These are phyloP conservation scores for Suaeda aralocaspica DNA, from an alignment of 148 eudicot species.

Conservation along the genomic window DNA sequence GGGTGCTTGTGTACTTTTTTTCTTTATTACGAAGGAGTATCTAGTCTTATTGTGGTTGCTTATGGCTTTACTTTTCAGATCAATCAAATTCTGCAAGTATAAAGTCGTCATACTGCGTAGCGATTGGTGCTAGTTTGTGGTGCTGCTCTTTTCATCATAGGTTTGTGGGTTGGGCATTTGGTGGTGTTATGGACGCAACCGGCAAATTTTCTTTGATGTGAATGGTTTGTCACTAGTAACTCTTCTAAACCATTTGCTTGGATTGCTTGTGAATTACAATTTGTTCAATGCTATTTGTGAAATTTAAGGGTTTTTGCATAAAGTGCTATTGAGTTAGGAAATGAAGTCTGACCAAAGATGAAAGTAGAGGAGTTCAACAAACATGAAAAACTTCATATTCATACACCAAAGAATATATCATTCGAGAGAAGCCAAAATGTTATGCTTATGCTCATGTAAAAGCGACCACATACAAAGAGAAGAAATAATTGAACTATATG, in stretches of 20 bases:
- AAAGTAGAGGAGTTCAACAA: not conserved
- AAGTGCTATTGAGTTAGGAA: not conserved
- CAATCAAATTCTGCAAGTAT: conserved; percentile 38
- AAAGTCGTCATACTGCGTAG: conserved; percentile 54
- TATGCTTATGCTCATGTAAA: too few species aligned
- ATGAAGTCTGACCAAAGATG: not conserved
- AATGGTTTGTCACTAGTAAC: conserved; percentile 53
- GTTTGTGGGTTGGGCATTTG: conserved; percentile 50
- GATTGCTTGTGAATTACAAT: not conserved
- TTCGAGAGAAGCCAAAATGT: too few species aligned
- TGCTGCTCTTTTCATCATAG: conserved; percentile 37
- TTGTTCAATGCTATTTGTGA: not conserved
- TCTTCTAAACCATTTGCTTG: conserved; percentile 1
- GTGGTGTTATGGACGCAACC: conserved; percentile 73
- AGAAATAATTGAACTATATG: too few species aligned
- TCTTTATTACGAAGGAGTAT: not conserved
- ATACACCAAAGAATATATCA: not conserved
- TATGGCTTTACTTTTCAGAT: conserved; percentile 30
- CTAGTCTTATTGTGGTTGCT: conserved; percentile 5
- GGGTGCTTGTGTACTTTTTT: not conserved
- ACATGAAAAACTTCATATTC: not conserved
- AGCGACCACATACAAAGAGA: too few species aligned
- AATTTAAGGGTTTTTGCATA: not conserved
- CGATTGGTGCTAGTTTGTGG: conserved; percentile 63
- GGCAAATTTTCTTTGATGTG: conserved; percentile 75